Evolutionary conservation across 805 yeast genomes (phyloP), one percentile per base, ranked within the genome.

Genomic region (Cyberlindnera sargentensis): DNA sequence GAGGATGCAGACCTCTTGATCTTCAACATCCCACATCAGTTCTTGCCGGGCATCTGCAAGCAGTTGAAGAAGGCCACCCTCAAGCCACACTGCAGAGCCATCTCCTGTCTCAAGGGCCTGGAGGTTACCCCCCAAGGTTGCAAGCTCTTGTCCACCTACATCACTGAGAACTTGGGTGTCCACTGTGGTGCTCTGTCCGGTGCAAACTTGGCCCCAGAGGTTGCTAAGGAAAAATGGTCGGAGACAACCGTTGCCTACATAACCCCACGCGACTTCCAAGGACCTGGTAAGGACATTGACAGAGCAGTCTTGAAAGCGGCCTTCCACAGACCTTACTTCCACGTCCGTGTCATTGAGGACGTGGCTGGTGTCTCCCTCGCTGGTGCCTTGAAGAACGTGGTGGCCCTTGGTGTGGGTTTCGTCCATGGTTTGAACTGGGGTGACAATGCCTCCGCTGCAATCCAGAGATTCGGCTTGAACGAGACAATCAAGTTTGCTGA

Each of bases 361-460:
- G 95, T 91, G 45, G 95, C 95, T 25, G 99, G 99, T 63, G 93
- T 89, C 46, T 87, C 96, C 3, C 78, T 93, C 48, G 95, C 96
- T 36, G 99, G 99, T 62, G 99, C 99, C 8, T 76, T 93, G 66
- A 93, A 93, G 72, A 93, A 93, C 68, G 86, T 93, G 42, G 91
- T 91, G 49, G 99, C 99, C 32, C 72, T 89, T 60, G 95, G 96
- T 51, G 96, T 95, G 48, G 99, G 99, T 44, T 86, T 93, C 62
- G 98, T 91, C 49, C 95, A 88, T 67, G 99, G 99, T 56, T 75
- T 86, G 50, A 96, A 95, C 50, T 93, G 99, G 99, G 99, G 99
- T 65, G 96, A 89, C 67, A 93, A 93, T 64, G 98, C 99, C 51
- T 89, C 91, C 67, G 84, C 98, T 44, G 99, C 98, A 36, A 82